Percentiles rank a stretch among this genome's conserved stretches.
These are phyloP conservation scores for Kandelia obovata DNA, from an alignment of 345 rosid species.

Conservation along the genomic window DNA sequence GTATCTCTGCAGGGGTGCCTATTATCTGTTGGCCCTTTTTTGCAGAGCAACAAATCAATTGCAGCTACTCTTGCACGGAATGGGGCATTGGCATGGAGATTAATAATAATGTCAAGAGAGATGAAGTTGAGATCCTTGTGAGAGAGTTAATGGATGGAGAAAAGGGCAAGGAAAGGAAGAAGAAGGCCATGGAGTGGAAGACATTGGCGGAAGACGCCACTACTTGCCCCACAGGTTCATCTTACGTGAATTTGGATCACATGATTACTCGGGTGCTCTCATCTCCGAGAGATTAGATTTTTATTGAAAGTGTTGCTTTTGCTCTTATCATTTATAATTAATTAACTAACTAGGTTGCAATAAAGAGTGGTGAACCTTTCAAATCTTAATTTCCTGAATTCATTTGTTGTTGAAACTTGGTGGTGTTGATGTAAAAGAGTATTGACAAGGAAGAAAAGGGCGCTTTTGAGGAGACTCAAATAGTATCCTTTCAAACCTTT, in stretches of 20 bases:
- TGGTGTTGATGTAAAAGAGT: too few species aligned
- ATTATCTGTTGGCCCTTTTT: conserved; percentile 34
- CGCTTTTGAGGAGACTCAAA: too few species aligned
- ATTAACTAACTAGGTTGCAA: too few species aligned
- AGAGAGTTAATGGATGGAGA: conserved; percentile 23
- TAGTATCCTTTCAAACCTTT: too few species aligned
- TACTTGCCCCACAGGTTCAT: conserved; percentile 5
- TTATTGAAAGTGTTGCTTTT: too few species aligned
- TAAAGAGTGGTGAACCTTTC: too few species aligned
- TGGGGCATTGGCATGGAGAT: conserved; percentile 30
- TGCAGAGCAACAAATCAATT: conserved; percentile 22
- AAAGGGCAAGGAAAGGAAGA: conserved; percentile 18
- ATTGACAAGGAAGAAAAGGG: too few species aligned
- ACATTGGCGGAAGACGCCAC: conserved; percentile 11
- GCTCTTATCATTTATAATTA: too few species aligned
- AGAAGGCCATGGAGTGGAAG: conserved; percentile 22
- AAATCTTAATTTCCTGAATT: too few species aligned
- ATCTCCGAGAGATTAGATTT: background rate
- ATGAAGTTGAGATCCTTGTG: conserved; percentile 21
- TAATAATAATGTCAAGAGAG: conserved; percentile 16
- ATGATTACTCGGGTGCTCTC: conserved; percentile 1
- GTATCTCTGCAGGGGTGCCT: conserved; percentile 13
- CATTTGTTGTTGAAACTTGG: too few species aligned
- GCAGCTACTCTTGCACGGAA: conserved; percentile 4
- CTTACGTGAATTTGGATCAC: conserved; percentile 10